Base-by-base conservation (phyloP, 257 asterid species). In the Fraxinus anomala region DNA sequence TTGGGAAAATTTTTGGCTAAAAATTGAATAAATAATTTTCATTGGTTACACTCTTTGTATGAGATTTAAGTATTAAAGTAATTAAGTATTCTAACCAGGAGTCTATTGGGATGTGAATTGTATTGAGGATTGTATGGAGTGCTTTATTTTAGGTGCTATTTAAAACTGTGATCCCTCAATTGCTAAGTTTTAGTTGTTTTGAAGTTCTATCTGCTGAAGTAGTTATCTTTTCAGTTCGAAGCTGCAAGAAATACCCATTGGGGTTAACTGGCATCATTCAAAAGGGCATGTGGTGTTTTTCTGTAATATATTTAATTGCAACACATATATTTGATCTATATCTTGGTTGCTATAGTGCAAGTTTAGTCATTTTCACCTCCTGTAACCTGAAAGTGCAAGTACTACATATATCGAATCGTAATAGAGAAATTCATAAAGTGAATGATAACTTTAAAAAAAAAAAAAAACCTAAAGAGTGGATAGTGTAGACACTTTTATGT, bases 111-210 rank as follows among this genome's bases (percentile, higher is more conserved):
- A 30, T 10, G 28, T 56, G 10, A n/a, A 19, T 56, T 56, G 66
- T n/a, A 59, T 21, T 8, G 5, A 21, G 31, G 69, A 24, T 21
- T 73, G 30, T 61, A 9, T 68, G 74, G 36, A 66, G 4, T 36
- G 26, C 13, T 17, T 17, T n/a, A 30, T 8, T 42, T 56, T 40
- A 11, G 73, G 36, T 75, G 24, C 70, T 69, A 59, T 21, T 72
- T 67, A 34, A 59, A 34, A 74, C 33, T 68, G 47, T 66, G 54
- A 31, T 75, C 76, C 54, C 31, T 71, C 31, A 68, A 36, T 21
- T 65, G 56, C 77, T 42, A 78, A 44, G 76, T 30, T 56, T 56
- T 9, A 23, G 28, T 61, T n/a, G 68, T n/a, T 61, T 61, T n/a
- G 30, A 61, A n/a, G 68, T 21, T 61, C 68, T 56, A n/a, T n/a